Percentiles rank a stretch among this genome's conserved stretches.
Evolutionary conservation across 768 basidiomycete genomes (phyloP).

Genomic region (Lyophyllum shimeji): DNA sequence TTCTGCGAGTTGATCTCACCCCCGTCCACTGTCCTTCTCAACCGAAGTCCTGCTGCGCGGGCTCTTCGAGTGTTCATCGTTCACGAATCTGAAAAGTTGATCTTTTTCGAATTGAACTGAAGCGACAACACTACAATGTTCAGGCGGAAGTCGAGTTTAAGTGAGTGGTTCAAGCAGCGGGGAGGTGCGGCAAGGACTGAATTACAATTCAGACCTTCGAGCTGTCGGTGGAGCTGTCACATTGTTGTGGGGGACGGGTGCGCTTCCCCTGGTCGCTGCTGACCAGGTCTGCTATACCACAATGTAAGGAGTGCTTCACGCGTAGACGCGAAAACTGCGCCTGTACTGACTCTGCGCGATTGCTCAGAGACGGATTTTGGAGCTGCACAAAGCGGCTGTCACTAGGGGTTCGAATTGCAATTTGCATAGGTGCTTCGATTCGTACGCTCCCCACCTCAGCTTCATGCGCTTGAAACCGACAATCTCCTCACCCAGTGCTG

Average conservation of each 20-base stretch:
- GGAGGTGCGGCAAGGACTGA: neutral
- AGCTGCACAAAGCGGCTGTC: constrained; percentile 17
- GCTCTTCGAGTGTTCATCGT: constrained; percentile 17
- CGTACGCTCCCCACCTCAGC: constrained; percentile 6
- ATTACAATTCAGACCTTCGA: constrained; percentile 13
- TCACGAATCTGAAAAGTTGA: constrained; percentile 13
- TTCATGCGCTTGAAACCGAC: neutral
- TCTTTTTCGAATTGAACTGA: constrained; percentile 10
- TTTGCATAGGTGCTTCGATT: constrained; percentile 12
- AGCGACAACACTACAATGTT: constrained; percentile 4
- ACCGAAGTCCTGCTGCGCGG: constrained; percentile 24
- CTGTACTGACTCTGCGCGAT: neutral
- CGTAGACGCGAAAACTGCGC: neutral
- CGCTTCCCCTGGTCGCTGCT: constrained; percentile 19
- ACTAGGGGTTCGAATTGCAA: constrained; percentile 17
- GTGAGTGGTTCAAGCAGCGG: neutral
- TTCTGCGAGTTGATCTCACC: constrained; percentile 24
- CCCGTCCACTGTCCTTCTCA: constrained; percentile 6
- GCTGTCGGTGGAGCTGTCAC: constrained; percentile 9
- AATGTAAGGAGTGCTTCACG: constrained; percentile 9
- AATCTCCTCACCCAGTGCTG: constrained; percentile 6
- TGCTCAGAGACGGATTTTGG: constrained; percentile 15
- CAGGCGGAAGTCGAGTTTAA: constrained; percentile 12
- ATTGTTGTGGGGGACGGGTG: constrained; percentile 14
- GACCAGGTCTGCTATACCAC: constrained; percentile 20